Evolutionary conservation across 148 eudicot genomes (phyloP), one percentile per base, ranked within the genome.

Genomic region (Oxyria digyna): DNA sequence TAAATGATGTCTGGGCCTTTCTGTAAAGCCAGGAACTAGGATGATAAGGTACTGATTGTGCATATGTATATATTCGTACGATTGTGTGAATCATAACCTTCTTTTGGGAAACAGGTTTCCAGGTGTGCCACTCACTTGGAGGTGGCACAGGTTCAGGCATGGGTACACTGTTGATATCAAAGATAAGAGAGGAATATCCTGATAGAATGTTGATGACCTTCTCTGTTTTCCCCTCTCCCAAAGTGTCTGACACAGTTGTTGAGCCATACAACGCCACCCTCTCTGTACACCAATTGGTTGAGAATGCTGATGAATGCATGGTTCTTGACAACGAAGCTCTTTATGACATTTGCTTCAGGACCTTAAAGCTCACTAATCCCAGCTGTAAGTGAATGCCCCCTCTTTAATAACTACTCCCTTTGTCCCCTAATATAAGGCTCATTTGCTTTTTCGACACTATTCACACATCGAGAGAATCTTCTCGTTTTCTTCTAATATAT

Each of bases 101-200:
- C n/a, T 6, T 59, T 29, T 31, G 13, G 33, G n/a, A n/a, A 59
- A 17, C 88, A 88, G 94, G 94, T 72, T 88, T 88, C 29, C 90
- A 88, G 77, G 88, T 88, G 15, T 88, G 90, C 68, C 94, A 88
- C 68, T 88, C 94, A 5, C 86, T 88, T 43, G 94, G 94, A 78
- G 94, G 95, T 1, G 95, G 95, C 68, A 88, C 95, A 14, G 95
- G 95, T 71, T 88, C 95, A 0, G 95, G 95, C 11, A 88, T 88
- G 95, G 95, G 95, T 4, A 88, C 95, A 42, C 80, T 88, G 13
- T 74, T 88, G 82, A 88, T 88, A 29, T 88, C 95, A 6, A 88
- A 88, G 83, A 79, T 88, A 66, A 79, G 91, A 73, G 94, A 87
- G 76, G 94, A 87, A 73, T 87, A 85, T 57, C 94, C 94, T 3